Percentiles rank a stretch among this genome's conserved stretches.
phyloP scores from a whole-genome alignment of 805 yeast species.

The baker's yeast (Saccharomyces cerevisiae) region DNA sequence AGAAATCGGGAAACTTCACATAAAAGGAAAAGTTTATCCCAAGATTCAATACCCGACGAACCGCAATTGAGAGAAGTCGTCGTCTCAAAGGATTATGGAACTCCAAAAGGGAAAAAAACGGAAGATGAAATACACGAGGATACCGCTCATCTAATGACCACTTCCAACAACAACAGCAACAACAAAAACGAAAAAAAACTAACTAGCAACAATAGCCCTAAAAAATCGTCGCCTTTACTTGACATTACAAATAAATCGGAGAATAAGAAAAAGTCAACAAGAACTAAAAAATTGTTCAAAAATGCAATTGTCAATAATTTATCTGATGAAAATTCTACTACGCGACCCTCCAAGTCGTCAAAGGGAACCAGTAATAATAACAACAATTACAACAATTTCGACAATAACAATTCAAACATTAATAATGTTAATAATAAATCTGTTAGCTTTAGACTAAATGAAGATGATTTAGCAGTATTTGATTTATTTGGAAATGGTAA shows the following conservation, averaged over 20 bases:
- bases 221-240: slow-evolving; percentile 1
- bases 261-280: not conserved
- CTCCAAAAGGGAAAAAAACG: not conserved
- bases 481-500: slow-evolving; percentile 32
- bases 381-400: not conserved
- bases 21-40: slow-evolving; percentile 1
- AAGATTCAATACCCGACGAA: slow-evolving; percentile 2
- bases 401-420: not conserved
- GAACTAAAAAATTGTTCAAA: slow-evolving; percentile 20
- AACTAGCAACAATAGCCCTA: slow-evolving; percentile 7
- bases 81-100: not conserved
- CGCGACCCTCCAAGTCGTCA: slow-evolving; percentile 2
- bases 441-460: slow-evolving; percentile 22
- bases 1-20: not conserved
- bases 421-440: slow-evolving; percentile 3
- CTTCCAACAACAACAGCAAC: not conserved
- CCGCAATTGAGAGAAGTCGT: not conserved
- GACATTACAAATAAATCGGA: slow-evolving; percentile 17
- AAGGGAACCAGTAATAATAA: not conserved
- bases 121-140: not conserved
- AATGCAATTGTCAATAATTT: slow-evolving; percentile 27
- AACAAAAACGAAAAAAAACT: not conserved
- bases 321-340: slow-evolving; percentile 14
- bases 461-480: slow-evolving; percentile 34
- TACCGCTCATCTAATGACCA: not conserved